These are phyloP conservation scores for Aegle marmelos DNA, from an alignment of 345 rosid species.

Conservation along the genomic window DNA sequence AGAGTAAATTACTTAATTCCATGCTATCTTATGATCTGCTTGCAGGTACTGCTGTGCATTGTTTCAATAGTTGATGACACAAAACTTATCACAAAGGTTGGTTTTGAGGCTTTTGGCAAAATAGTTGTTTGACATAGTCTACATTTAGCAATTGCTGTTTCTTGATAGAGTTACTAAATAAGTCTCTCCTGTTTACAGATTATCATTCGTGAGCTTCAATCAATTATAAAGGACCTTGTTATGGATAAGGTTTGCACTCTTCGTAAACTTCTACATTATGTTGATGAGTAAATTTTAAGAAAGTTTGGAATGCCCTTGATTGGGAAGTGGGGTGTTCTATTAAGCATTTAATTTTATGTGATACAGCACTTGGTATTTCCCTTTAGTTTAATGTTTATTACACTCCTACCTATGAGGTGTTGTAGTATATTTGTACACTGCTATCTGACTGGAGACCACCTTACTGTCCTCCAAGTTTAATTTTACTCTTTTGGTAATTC, in stretches of 20 bases:
- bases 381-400: background rate
- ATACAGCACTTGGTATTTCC: background rate
- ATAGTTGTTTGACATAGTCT: background rate
- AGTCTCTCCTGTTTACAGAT: slow-evolving; percentile 44
- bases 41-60: slow-evolving; percentile 74
- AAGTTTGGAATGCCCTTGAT: background rate
- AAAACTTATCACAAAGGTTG: slow-evolving; percentile 79
- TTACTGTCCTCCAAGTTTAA: background rate
- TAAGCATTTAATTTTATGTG: background rate
- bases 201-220: slow-evolving; percentile 71
- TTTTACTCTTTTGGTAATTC: slow-evolving; percentile 11
- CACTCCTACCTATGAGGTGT: background rate
- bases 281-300: background rate
- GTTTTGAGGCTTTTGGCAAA: slow-evolving; percentile 15
- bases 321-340: slow-evolving; percentile 1
- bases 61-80: slow-evolving; percentile 88
- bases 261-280: background rate
- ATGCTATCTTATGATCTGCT: slow-evolving; percentile 12
- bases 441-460: background rate
- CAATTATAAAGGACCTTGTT: slow-evolving; percentile 58
- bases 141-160: slow-evolving; percentile 2
- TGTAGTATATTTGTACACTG: background rate
- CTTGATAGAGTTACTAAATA: slow-evolving; percentile 17
- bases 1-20: slow-evolving; percentile 6
- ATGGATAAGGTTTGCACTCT: slow-evolving; percentile 64